These are phyloP conservation scores for Eleusine coracana DNA, from an alignment of 176 grass and related monocot genomes.

Conservation along the genomic window DNA sequence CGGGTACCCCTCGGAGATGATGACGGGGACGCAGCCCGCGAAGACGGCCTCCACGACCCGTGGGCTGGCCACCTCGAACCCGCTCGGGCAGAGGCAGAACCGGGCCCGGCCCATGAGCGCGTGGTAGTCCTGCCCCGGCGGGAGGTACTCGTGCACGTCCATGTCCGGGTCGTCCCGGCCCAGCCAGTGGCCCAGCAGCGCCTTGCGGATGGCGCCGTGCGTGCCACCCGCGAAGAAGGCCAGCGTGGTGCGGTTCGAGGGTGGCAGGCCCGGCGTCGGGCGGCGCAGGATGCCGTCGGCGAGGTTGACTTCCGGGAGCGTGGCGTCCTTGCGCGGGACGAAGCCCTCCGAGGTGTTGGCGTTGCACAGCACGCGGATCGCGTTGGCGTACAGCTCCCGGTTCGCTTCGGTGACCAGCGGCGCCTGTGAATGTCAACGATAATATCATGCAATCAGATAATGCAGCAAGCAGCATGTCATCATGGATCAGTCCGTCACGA, in stretches of 20 bases:
- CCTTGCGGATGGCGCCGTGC: constrained; percentile 67
- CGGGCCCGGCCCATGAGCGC: constrained; percentile 60
- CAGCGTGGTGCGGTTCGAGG: constrained; percentile 51
- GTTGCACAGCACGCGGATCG: constrained; percentile 84
- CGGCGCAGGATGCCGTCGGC: constrained; percentile 59
- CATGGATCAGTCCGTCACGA: background rate
- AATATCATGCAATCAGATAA: background rate
- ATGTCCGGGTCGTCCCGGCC: constrained; percentile 55
- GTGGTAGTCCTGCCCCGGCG: constrained; percentile 63
- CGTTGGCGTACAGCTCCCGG: constrained; percentile 62
- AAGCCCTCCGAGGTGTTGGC: constrained; percentile 91
- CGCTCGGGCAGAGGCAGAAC: constrained; percentile 91
- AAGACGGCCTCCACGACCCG: constrained; percentile 79
- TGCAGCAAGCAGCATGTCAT: background rate
- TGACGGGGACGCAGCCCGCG: constrained; percentile 72
- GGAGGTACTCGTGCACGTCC: constrained; percentile 70
- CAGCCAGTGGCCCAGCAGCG: constrained; percentile 60
- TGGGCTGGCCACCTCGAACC: constrained; percentile 88
- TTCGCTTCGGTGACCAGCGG: constrained; percentile 60
- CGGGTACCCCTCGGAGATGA: constrained; percentile 71
- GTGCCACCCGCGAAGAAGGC: constrained; percentile 79
- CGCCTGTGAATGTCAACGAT: constrained; percentile 34
- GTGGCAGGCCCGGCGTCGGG: constrained; percentile 28
- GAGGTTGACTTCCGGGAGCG: constrained; percentile 84
- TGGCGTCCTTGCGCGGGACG: constrained; percentile 69